phyloP scores from a whole-genome alignment of 352 stramenopile species.

The Globisporangium perplexum region DNA sequence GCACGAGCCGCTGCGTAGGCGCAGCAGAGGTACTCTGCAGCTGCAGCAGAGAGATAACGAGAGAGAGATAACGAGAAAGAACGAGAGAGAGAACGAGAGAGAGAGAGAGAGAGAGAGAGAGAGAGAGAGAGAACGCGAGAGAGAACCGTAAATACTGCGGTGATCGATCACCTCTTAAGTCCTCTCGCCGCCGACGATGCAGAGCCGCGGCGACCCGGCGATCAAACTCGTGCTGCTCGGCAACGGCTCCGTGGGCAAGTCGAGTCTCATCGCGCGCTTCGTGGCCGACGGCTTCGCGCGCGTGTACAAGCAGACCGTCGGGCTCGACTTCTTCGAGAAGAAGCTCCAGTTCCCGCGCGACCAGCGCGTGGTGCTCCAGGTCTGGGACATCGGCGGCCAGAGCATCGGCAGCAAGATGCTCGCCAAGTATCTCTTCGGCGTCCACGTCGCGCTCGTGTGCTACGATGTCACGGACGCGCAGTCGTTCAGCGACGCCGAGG shows the following conservation, averaged over 20 bases:
- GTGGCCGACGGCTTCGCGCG: constrained; percentile 72
- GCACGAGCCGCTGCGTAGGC: too few relatives aligned
- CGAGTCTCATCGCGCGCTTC: constrained; percentile 79
- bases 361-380: constrained; percentile 68
- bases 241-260: constrained; percentile 86
- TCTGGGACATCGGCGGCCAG: constrained; percentile 89
- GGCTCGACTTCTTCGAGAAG: constrained; percentile 87
- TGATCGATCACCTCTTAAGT: too few relatives aligned
- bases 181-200: neutral
- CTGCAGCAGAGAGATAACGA: too few relatives aligned
- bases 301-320: constrained; percentile 86
- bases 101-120: too few relatives aligned
- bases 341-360: constrained; percentile 70
- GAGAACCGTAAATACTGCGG: too few relatives aligned
- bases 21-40: too few relatives aligned
- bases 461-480: constrained; percentile 85
- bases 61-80: too few relatives aligned
- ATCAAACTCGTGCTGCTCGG: constrained; percentile 85
- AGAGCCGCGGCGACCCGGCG: constrained; percentile 33
- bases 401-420: constrained; percentile 88
- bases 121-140: too few relatives aligned
- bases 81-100: too few relatives aligned
- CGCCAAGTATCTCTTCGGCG: constrained; percentile 77
- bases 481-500: constrained; percentile 75
- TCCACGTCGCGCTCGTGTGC: constrained; percentile 75